Percentiles rank a stretch among this genome's conserved stretches.
These are phyloP conservation scores for Amphirosellinia nigrospora DNA, from an alignment of 495 filamentous ascomycete genomes.

Conservation along the genomic window DNA sequence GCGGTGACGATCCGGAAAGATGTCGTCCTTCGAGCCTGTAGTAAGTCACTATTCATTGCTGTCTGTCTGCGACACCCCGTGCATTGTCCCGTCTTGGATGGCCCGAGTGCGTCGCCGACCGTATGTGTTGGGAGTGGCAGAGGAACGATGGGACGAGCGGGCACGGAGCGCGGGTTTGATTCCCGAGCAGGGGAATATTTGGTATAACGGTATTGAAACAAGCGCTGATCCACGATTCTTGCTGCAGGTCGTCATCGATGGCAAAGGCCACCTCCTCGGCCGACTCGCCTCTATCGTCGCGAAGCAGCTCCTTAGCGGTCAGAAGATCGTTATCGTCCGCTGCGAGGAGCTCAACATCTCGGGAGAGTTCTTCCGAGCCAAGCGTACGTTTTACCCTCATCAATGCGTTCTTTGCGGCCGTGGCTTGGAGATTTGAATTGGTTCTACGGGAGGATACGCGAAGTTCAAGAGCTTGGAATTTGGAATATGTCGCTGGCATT, in stretches of 20 bases:
- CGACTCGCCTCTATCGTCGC: conserved; percentile 98
- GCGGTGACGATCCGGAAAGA: conserved; percentile 66
- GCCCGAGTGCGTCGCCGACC: background rate
- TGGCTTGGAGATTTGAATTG: conserved; percentile 11
- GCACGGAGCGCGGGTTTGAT: conserved; percentile 1
- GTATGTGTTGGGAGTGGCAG: background rate
- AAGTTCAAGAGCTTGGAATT: conserved; percentile 21
- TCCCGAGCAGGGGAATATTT: background rate
- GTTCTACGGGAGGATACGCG: background rate
- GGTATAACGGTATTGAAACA: conserved; percentile 7
- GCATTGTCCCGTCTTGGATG: background rate
- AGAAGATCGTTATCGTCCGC: conserved; percentile 99
- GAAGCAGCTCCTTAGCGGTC: conserved; percentile 98
- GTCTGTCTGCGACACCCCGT: background rate
- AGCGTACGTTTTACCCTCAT: conserved; percentile 81
- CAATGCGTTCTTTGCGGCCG: conserved; percentile 14
- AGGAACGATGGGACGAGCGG: background rate
- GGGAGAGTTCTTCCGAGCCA: conserved; percentile 99
- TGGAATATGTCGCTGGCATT: conserved; percentile 13
- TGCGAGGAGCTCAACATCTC: conserved; percentile 99
- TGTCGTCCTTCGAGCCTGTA: conserved; percentile 97
- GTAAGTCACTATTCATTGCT: conserved; percentile 63
- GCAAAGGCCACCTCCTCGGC: conserved; percentile 99
- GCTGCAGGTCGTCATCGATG: conserved; percentile 91
- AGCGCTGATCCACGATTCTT: conserved; percentile 11